These are phyloP conservation scores for Blastobotrys aristatus DNA, from an alignment of 1,139 yeast species.

Conservation along the genomic window DNA sequence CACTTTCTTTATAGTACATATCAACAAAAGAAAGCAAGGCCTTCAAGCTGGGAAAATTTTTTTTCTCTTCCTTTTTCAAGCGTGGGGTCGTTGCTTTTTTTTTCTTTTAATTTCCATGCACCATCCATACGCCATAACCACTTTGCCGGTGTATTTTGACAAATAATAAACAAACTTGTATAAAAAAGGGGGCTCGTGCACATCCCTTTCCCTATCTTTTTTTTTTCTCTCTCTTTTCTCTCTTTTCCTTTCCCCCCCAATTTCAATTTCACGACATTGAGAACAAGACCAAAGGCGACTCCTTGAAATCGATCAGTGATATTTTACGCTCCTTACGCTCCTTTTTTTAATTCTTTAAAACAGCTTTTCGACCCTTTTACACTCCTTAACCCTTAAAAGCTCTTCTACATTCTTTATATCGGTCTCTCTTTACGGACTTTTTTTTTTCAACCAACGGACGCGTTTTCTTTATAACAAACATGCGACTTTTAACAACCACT, in stretches of 20 bases:
- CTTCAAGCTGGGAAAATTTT: no score
- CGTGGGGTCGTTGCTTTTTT: no score
- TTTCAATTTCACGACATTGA: neutral
- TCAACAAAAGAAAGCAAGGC: no score
- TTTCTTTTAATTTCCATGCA: neutral
- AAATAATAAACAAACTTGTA: neutral
- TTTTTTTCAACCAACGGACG: no score
- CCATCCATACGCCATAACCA: neutral
- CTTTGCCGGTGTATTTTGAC: neutral
- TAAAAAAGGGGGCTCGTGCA: conserved; percentile 6
- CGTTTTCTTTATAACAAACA: neutral
- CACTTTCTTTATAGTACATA: no score
- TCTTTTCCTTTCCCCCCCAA: neutral
- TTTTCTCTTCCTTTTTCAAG: no score
- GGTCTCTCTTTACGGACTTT: no score
- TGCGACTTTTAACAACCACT: neutral
- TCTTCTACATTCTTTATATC: no score
- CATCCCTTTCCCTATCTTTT: neutral
- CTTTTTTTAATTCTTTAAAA: neutral
- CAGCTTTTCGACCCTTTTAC: neutral
- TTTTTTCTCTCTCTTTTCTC: conserved; percentile 1
- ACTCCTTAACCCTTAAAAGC: no score
- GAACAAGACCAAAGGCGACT: neutral
- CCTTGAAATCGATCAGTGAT: neutral
- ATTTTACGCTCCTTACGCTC: neutral